Evolutionary conservation across 108 stramenopile species (phyloP).

Genomic region (Schizochytrium sp.): DNA sequence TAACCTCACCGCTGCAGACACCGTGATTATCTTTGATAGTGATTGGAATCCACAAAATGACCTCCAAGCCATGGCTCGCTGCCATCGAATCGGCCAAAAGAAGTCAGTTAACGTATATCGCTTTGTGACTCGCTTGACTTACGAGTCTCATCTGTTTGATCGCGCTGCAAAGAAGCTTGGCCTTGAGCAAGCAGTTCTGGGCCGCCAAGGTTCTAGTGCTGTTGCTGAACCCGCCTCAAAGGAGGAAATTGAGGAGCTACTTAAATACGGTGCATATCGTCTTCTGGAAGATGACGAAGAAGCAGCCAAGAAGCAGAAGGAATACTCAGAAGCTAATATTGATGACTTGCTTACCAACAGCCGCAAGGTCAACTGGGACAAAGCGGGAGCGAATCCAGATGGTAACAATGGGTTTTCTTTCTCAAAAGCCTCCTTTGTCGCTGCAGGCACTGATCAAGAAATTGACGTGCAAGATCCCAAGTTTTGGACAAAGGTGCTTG

Average conservation of each 20-base stretch:
- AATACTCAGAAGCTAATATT: slow-evolving; percentile 89
- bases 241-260: slow-evolving; percentile 91
- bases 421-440: slow-evolving; percentile 90
- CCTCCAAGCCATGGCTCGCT: slow-evolving; percentile 89
- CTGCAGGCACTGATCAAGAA: slow-evolving; percentile 75
- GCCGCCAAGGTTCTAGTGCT: slow-evolving; percentile 73
- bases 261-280: slow-evolving; percentile 91
- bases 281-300: slow-evolving; percentile 79
- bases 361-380: slow-evolving; percentile 52
- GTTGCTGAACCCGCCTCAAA: slow-evolving; percentile 85
- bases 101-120: slow-evolving; percentile 91
- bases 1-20: slow-evolving; percentile 95
- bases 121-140: slow-evolving; percentile 92
- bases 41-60: slow-evolving; percentile 99
- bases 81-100: slow-evolving; percentile 98
- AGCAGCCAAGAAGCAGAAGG: slow-evolving; percentile 75
- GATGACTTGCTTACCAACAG: slow-evolving; percentile 82
- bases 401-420: slow-evolving; percentile 69
- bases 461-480: slow-evolving; percentile 90
- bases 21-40: slow-evolving; percentile 92
- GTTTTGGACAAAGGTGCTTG: slow-evolving; percentile 87
- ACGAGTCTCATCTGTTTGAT: slow-evolving; percentile 98
- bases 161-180: slow-evolving; percentile 93
- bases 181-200: slow-evolving; percentile 97
- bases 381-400: slow-evolving; percentile 6